Conservation (phyloP, 768 basidiomycete species). For the Mrakia blollopis region DNA sequence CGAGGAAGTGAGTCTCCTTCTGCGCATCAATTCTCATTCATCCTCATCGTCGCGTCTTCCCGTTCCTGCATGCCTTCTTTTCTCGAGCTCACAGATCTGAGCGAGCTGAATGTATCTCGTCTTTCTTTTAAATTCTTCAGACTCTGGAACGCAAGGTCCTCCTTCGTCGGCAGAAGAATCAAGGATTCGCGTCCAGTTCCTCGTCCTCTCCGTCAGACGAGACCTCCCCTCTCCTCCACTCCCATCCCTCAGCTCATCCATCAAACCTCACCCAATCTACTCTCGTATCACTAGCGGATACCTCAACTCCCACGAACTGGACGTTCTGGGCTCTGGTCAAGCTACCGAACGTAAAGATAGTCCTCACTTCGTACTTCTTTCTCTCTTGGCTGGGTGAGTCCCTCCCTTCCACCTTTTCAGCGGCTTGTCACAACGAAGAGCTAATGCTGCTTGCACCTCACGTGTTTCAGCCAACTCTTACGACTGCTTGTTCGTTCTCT, state of each 20-base stretch:
- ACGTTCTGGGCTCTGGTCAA: background rate
- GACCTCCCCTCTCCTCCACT: background rate
- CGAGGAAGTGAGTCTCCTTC: background rate
- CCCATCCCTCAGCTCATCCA: background rate
- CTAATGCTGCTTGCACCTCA: background rate
- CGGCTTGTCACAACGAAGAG: background rate
- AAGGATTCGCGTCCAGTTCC: background rate
- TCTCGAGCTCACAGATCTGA: too few relatives aligned
- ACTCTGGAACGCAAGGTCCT: background rate
- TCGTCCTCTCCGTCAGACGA: background rate
- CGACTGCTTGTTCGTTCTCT: conserved; percentile 12
- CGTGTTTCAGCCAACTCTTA: conserved; percentile 9
- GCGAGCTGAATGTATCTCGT: too few relatives aligned
- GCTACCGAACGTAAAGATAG: background rate
- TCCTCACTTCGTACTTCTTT: background rate
- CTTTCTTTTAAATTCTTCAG: too few relatives aligned
- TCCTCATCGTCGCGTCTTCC: too few relatives aligned
- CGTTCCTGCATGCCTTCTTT: too few relatives aligned
- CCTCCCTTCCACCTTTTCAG: background rate
- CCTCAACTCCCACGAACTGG: background rate
- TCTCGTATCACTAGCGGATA: background rate
- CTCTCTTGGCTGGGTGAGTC: background rate
- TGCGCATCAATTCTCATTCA: too few relatives aligned
- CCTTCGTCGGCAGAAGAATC: background rate
- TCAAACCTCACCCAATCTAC: background rate